phyloP scores from a whole-genome alignment of 345 rosid genomes.

The Hibiscus syriacus region DNA sequence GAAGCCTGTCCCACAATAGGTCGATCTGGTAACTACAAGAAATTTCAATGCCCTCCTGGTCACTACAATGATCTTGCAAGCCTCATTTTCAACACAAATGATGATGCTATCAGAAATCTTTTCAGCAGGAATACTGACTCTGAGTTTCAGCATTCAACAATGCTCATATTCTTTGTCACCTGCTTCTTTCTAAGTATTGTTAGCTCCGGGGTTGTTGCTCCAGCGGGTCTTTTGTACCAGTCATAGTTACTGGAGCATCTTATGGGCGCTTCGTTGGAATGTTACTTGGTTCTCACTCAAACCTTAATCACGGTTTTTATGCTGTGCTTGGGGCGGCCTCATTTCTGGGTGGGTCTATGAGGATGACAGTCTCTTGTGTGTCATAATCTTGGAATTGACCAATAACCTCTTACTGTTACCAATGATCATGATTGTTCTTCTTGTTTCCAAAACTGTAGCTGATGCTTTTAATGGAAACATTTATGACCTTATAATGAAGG shows the following conservation, averaged over 20 bases:
- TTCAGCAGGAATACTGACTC: slow-evolving; percentile 74
- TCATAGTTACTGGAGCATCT: slow-evolving; percentile 85
- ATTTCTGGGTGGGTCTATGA: slow-evolving; percentile 93
- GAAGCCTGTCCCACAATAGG: slow-evolving; percentile 92
- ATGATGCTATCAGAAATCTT: slow-evolving; percentile 82
- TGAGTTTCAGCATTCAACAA: slow-evolving; percentile 63
- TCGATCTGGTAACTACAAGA: slow-evolving; percentile 90
- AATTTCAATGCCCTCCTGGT: slow-evolving; percentile 76
- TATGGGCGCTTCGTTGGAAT: slow-evolving; percentile 83
- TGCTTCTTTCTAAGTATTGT: slow-evolving; percentile 69
- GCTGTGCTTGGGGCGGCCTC: slow-evolving; percentile 96
- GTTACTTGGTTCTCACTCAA: slow-evolving; percentile 49
- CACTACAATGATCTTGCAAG: no score
- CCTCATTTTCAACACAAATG: slow-evolving; percentile 91
- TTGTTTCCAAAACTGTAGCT: slow-evolving; percentile 86
- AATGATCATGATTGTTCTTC: slow-evolving; percentile 88
- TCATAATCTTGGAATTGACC: slow-evolving; percentile 76
- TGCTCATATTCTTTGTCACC: slow-evolving; percentile 61
- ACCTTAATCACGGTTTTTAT: slow-evolving; percentile 74
- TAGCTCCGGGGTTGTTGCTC: slow-evolving; percentile 83
- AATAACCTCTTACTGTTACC: slow-evolving; percentile 81
- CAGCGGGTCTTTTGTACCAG: slow-evolving; percentile 87
- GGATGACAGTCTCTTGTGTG: slow-evolving; percentile 93
- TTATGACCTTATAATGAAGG: slow-evolving; percentile 79
- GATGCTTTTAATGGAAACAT: slow-evolving; percentile 79